phyloP scores from a whole-genome alignment of 441 rosid genomes.

The Mallotus repandus region DNA sequence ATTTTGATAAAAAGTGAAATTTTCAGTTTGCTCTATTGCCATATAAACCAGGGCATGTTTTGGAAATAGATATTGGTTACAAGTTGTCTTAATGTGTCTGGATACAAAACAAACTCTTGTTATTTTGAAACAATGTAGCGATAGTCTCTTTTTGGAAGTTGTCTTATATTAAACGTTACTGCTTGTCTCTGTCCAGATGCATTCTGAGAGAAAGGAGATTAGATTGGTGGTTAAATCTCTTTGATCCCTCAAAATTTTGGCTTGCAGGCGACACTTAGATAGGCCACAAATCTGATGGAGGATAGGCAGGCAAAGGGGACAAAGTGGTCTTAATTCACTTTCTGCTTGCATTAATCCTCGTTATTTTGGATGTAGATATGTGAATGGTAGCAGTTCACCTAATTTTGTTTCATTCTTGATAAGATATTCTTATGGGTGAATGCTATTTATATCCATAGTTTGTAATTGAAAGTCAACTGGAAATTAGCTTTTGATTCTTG shows the following conservation, averaged over 20 bases:
- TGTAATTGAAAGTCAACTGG: too few species aligned
- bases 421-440: too few species aligned
- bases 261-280: not conserved
- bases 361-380: too few species aligned
- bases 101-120: not conserved
- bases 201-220: not conserved
- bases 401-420: too few species aligned
- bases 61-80: not conserved
- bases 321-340: too few species aligned
- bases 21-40: not conserved
- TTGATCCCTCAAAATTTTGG: not conserved
- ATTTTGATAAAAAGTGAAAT: slow-evolving; percentile 13
- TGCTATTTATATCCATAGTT: too few species aligned
- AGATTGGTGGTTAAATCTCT: not conserved
- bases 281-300: not conserved
- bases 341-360: too few species aligned
- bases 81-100: not conserved
- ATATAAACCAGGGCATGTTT: not conserved
- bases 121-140: not conserved
- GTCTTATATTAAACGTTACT: not conserved
- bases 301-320: too few species aligned
- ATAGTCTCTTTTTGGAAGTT: not conserved
- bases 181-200: not conserved
- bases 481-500: too few species aligned
- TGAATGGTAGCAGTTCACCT: too few species aligned